phyloP scores from a whole-genome alignment of 2,329 filamentous ascomycete species.

The Ceratocystis cubensis region DNA sequence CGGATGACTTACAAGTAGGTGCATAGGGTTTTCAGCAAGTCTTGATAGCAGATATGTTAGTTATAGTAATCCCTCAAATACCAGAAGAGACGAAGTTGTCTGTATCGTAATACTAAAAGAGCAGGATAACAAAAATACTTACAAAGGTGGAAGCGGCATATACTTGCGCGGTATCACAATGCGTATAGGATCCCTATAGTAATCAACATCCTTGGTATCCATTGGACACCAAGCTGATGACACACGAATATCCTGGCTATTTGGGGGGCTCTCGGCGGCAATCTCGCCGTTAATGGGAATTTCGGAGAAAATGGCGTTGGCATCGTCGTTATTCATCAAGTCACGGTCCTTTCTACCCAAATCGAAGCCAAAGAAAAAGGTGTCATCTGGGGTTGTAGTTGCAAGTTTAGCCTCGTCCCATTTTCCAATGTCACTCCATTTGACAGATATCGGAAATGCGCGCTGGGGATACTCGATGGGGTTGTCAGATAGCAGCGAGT shows the following conservation, averaged over 20 bases:
- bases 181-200: constrained; percentile 56
- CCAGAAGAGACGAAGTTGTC: not conserved
- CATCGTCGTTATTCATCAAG: constrained; percentile 57
- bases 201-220: constrained; percentile 32
- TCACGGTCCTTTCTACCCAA: constrained; percentile 58
- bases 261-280: constrained; percentile 18
- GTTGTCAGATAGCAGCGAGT: constrained; percentile 47
- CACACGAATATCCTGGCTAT: constrained; percentile 17
- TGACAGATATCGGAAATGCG: constrained; percentile 9
- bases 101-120: not conserved
- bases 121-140: constrained; percentile 19
- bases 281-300: constrained; percentile 15
- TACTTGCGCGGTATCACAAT: constrained; percentile 42
- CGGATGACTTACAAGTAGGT: constrained; percentile 43
- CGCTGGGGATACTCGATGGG: constrained; percentile 24
- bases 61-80: not conserved
- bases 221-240: constrained; percentile 19
- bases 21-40: constrained; percentile 62
- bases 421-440: constrained; percentile 10
- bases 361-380: constrained; percentile 56
- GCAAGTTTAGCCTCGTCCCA: constrained; percentile 13
- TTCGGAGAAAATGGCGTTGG: constrained; percentile 46
- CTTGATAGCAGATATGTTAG: constrained; percentile 24
- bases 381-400: constrained; percentile 25
- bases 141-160: constrained; percentile 37